Conservation (phyloP, 495 filamentous ascomycete species). For the Aspergillus sclerotioniger region DNA sequence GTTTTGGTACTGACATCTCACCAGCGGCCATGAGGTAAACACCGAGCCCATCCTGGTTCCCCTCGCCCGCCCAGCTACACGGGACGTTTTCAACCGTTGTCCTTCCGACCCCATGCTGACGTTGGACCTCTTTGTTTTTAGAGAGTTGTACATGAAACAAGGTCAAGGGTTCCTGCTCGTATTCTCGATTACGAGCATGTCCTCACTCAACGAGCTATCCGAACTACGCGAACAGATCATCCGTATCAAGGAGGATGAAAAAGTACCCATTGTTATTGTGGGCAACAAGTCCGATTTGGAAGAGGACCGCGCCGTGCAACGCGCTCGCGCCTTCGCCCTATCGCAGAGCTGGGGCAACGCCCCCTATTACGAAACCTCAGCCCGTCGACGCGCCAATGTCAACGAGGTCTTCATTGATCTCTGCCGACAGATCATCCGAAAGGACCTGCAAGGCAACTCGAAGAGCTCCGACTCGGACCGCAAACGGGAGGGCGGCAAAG, state of each 20-base stretch:
- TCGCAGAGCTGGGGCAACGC: slow-evolving; percentile 85
- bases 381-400: slow-evolving; percentile 81
- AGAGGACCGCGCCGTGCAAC: slow-evolving; percentile 81
- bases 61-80: slow-evolving; percentile 2
- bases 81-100: slow-evolving; percentile 9
- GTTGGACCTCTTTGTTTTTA: slow-evolving; percentile 30
- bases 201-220: slow-evolving; percentile 80
- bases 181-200: slow-evolving; percentile 90
- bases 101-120: slow-evolving; percentile 8
- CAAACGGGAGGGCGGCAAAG: slow-evolving; percentile 37
- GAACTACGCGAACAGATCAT: slow-evolving; percentile 94
- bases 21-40: slow-evolving; percentile 69
- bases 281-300: slow-evolving; percentile 97
- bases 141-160: slow-evolving; percentile 95
- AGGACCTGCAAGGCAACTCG: slow-evolving; percentile 54
- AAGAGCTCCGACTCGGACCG: slow-evolving; percentile 37
- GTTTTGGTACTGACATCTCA: slow-evolving; percentile 27
- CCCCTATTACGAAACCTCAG: slow-evolving; percentile 94
- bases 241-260: slow-evolving; percentile 92
- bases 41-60: slow-evolving; percentile 3
- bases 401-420: slow-evolving; percentile 94
- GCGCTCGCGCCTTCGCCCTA: slow-evolving; percentile 79
- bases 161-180: slow-evolving; percentile 97
- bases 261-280: slow-evolving; percentile 90
- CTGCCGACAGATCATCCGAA: slow-evolving; percentile 85